Evolutionary conservation across 257 asterid genomes (phyloP).

Genomic region (Scutellaria galericulata): DNA sequence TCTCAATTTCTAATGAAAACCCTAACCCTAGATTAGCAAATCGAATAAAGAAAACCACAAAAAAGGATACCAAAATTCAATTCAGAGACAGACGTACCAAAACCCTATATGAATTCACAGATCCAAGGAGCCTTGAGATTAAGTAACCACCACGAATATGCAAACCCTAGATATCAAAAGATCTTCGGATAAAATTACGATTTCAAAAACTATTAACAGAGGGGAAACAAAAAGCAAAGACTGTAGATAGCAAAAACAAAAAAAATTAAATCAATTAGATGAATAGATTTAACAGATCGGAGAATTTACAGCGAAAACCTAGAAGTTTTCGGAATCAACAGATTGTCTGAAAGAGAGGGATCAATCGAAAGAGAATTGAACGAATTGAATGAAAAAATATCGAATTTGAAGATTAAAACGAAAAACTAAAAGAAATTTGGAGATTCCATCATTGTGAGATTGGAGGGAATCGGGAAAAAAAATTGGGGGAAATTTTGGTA

Average conservation of each 20-base stretch:
- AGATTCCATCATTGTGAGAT: slow-evolving; percentile 31
- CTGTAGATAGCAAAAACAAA: background rate
- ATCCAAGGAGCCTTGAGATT: slow-evolving; percentile 38
- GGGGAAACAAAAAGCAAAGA: slow-evolving; percentile 34
- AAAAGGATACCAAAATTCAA: slow-evolving; percentile 30
- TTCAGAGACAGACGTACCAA: slow-evolving; percentile 46
- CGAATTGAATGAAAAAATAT: slow-evolving; percentile 39
- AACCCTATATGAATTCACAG: slow-evolving; percentile 52
- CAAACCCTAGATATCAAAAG: slow-evolving; percentile 56
- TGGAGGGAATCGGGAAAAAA: slow-evolving; percentile 41
- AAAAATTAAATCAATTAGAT: slow-evolving; percentile 22
- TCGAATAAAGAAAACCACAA: background rate
- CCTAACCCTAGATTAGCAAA: slow-evolving; percentile 56
- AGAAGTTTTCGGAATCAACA: slow-evolving; percentile 40
- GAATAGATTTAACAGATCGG: slow-evolving; percentile 49
- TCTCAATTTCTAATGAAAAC: slow-evolving; percentile 38
- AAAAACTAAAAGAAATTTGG: slow-evolving; percentile 30
- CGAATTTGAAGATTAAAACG: slow-evolving; percentile 39
- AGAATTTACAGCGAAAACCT: slow-evolving; percentile 45
- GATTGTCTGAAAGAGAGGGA: slow-evolving; percentile 30
- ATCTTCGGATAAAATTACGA: slow-evolving; percentile 29
- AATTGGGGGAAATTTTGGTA: slow-evolving; percentile 41
- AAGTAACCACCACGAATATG: slow-evolving; percentile 39
- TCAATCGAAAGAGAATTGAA: slow-evolving; percentile 44
- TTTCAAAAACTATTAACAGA: slow-evolving; percentile 28